phyloP scores from a whole-genome alignment of 1,139 yeast genomes.

The Sugiyamaella paludigena region DNA sequence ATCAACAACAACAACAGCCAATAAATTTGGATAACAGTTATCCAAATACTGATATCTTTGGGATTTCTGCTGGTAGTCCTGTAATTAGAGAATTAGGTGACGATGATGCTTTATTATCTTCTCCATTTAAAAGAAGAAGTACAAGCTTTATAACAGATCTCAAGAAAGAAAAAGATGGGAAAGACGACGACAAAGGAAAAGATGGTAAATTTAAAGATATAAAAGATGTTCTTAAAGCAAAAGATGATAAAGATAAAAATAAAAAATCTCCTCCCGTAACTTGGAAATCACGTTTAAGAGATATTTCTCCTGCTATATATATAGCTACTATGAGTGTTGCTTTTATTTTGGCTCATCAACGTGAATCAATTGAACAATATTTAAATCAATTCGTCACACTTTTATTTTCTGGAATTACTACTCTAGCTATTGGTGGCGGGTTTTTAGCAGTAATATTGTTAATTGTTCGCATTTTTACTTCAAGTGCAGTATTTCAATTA shows the following conservation, averaged over 20 bases:
- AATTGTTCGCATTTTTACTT: conserved; percentile 15
- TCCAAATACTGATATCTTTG: conserved; percentile 9
- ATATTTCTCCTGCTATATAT: conserved; percentile 27
- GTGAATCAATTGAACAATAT: conserved; percentile 24
- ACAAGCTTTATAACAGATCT: background rate
- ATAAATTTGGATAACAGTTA: background rate
- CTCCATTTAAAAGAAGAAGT: conserved; percentile 4
- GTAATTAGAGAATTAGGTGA: conserved; percentile 8
- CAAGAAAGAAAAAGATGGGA: background rate
- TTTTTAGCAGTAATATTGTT: conserved; percentile 16
- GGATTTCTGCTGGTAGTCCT: conserved; percentile 6
- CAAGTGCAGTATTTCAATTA: background rate
- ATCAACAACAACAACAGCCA: conserved; percentile 5
- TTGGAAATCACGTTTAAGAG: conserved; percentile 6
- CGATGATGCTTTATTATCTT: background rate
- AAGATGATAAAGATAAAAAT: background rate
- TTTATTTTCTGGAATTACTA: conserved; percentile 23
- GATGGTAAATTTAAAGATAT: background rate
- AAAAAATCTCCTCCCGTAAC: conserved; percentile 1
- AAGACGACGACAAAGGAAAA: background rate
- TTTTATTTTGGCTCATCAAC: conserved; percentile 26
- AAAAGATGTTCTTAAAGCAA: background rate
- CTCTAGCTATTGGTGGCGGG: conserved; percentile 17
- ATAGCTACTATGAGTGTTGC: conserved; percentile 27
- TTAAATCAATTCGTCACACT: conserved; percentile 23